Evolutionary conservation across 371 early-diverging fungal genomes (phyloP), one percentile per base, ranked within the genome.

Genomic region (Dichotomocladium elegans): DNA sequence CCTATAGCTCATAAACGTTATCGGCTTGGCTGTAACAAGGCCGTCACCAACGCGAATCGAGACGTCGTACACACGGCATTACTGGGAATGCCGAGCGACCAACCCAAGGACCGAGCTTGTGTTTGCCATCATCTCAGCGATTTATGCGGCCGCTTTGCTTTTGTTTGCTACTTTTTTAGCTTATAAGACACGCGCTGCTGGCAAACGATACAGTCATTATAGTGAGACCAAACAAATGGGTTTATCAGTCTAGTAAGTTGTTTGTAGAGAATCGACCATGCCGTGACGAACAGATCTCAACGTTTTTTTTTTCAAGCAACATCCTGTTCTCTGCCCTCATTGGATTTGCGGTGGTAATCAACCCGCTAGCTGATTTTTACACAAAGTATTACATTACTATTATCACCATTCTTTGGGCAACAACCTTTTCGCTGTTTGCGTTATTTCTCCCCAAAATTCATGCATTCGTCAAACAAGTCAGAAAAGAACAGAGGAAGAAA

Each of bases 211-310:
- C n/a, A 67, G 63, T 46, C 71, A 77, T 41, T 82, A 82, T 41
- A 80, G 79, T 41, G 83, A 82, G 48, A 79, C 80, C 31, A 72
- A 73, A n/a, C 83, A 80, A 41, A 82, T 82, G 52, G 81, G 80
- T 0, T 57, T 82, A 29, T 80, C 80, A 19, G 77, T 82, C 21
- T 82, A 82, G 82, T 82, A 78, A 78, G 80, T 74, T 5, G 10
- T 14, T 4, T 2, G 9, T n/a, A n/a, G n/a, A n/a, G n/a, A n/a
- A 41, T 41, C 33, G 33, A 33, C 14, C 28, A 24, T 31, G 34
- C 19, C 8, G 22, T 37, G 37, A 37, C n/a, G 2, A 37, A 45
- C 26, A 33, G 25, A 25, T 47, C 4, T 44, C 15, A 17, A 17
- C 47, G 21, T 50, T 14, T 21, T 8, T 28, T 51, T 41, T 14